A percentile compares a stretch with the other conserved stretches of the same genome.
Evolutionary conservation across 2,329 filamentous ascomycete genomes (phyloP).

Genomic region (Aureobasidium sp.): DNA sequence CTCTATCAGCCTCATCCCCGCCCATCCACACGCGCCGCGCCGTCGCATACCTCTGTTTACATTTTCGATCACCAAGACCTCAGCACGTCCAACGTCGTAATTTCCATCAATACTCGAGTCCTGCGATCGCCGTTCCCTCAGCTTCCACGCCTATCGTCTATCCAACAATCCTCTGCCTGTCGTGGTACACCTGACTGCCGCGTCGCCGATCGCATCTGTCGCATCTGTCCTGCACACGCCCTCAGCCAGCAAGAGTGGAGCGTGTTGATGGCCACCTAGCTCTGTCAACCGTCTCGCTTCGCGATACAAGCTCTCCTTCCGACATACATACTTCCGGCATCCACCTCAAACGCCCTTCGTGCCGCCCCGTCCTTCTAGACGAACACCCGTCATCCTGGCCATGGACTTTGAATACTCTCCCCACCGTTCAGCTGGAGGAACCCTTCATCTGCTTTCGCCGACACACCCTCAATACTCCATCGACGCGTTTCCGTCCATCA

Average conservation of each 20-base stretch:
- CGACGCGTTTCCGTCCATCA: constrained; percentile 72
- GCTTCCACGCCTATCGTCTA: background rate
- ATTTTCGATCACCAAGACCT: background rate
- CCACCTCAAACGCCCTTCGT: background rate
- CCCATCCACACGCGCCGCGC: background rate
- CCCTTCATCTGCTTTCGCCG: constrained; percentile 78
- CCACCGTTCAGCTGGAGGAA: constrained; percentile 54
- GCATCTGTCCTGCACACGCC: constrained; percentile 2
- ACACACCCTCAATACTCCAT: constrained; percentile 57
- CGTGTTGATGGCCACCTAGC: constrained; percentile 13
- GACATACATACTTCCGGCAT: background rate
- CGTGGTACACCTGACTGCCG: constrained; percentile 6
- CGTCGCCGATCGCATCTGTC: constrained; percentile 7
- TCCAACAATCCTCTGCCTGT: background rate
- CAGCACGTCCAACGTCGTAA: constrained; percentile 5
- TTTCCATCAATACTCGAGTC: constrained; percentile 5
- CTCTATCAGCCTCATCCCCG: background rate
- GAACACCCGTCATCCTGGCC: background rate
- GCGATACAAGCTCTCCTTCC: constrained; percentile 4
- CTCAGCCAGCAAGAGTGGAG: background rate
- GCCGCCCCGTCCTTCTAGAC: background rate
- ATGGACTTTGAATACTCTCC: constrained; percentile 46
- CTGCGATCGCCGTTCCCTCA: constrained; percentile 9
- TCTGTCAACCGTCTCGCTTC: constrained; percentile 8
- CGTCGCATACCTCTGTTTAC: constrained; percentile 11